A percentile compares a stretch with the other conserved stretches of the same genome.
Evolutionary conservation across 306 rosid genomes (phyloP).

Genomic region (Lotus japonicus): DNA sequence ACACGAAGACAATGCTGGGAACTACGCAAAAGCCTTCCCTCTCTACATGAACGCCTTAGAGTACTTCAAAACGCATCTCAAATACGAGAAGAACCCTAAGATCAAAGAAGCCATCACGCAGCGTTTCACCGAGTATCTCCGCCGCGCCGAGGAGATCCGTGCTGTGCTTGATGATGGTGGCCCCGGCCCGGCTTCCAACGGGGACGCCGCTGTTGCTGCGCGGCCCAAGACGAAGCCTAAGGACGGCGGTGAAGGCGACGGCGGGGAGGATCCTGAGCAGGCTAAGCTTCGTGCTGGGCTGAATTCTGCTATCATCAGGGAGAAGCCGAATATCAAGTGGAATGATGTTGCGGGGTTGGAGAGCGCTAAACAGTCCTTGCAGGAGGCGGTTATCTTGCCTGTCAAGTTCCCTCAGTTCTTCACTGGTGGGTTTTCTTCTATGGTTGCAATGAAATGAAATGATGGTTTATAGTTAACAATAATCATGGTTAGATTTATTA

Average conservation of each 20-base stretch:
- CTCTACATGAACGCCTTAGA: slow-evolving; percentile 94
- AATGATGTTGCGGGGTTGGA: slow-evolving; percentile 94
- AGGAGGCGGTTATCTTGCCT: slow-evolving; percentile 93
- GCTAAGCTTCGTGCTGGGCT: slow-evolving; percentile 80
- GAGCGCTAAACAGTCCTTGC: slow-evolving; percentile 92
- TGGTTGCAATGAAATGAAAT: not conserved
- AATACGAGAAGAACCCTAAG: slow-evolving; percentile 97
- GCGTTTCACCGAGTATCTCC: slow-evolving; percentile 91
- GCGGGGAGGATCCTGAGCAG: slow-evolving; percentile 94
- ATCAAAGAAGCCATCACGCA: slow-evolving; percentile 91
- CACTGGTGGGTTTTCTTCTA: slow-evolving; percentile 47
- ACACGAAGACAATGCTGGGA: slow-evolving; percentile 77
- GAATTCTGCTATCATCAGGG: slow-evolving; percentile 85
- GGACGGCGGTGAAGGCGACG: slow-evolving; percentile 58
- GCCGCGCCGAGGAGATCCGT: slow-evolving; percentile 99
- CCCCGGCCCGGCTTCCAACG: slow-evolving; percentile 71
- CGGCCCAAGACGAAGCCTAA: slow-evolving; percentile 88
- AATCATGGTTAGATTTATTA: not conserved
- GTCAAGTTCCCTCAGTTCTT: slow-evolving; percentile 97
- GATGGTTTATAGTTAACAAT: not conserved
- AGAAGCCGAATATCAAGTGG: slow-evolving; percentile 95
- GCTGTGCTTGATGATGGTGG: slow-evolving; percentile 90
- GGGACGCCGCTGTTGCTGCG: slow-evolving; percentile 85
- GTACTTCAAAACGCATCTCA: slow-evolving; percentile 88
- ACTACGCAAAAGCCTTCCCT: slow-evolving; percentile 87